A percentile compares a stretch with the other conserved stretches of the same genome.
Conservation (phyloP, 2,329 filamentous ascomycete species). For the Fusarium transvaalense region DNA sequence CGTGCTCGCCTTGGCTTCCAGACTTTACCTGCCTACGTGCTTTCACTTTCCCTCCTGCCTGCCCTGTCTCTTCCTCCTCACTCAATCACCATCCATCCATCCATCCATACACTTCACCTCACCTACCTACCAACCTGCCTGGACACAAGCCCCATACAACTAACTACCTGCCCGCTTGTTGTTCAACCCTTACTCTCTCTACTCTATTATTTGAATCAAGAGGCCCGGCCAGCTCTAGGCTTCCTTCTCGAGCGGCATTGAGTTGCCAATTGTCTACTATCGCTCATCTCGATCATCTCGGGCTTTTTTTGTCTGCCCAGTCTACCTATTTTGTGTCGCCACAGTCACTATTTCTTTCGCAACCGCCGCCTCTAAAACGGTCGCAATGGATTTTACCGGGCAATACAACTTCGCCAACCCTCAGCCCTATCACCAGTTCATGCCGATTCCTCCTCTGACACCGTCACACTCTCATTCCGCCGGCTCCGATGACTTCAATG, state of each 20-base stretch:
- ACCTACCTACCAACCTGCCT: conserved; percentile 14
- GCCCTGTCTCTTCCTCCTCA: conserved; percentile 10
- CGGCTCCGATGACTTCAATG: conserved; percentile 66
- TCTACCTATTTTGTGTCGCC: conserved; percentile 4
- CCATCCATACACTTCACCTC: conserved; percentile 1
- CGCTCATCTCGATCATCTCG: conserved; percentile 9
- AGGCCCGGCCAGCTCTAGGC: neutral
- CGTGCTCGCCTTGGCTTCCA: conserved; percentile 8
- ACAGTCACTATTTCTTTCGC: conserved; percentile 13
- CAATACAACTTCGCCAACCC: conserved; percentile 62
- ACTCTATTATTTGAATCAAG: conserved; percentile 22
- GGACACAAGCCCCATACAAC: conserved; percentile 21
- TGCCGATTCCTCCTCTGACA: conserved; percentile 66
- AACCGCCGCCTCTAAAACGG: conserved; percentile 8
- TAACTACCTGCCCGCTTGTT: conserved; percentile 9
- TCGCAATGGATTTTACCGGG: conserved; percentile 65
- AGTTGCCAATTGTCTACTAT: conserved; percentile 7
- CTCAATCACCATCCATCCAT: conserved; percentile 12
- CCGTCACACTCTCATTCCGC: conserved; percentile 68
- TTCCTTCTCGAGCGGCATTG: conserved; percentile 8
- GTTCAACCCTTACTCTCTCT: neutral
- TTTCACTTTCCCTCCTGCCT: neutral
- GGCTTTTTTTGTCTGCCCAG: neutral
- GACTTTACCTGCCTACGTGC: conserved; percentile 2
- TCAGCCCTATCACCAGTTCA: conserved; percentile 67